phyloP scores from a whole-genome alignment of 164 flowering plant species.

The Berberis thunbergii region DNA sequence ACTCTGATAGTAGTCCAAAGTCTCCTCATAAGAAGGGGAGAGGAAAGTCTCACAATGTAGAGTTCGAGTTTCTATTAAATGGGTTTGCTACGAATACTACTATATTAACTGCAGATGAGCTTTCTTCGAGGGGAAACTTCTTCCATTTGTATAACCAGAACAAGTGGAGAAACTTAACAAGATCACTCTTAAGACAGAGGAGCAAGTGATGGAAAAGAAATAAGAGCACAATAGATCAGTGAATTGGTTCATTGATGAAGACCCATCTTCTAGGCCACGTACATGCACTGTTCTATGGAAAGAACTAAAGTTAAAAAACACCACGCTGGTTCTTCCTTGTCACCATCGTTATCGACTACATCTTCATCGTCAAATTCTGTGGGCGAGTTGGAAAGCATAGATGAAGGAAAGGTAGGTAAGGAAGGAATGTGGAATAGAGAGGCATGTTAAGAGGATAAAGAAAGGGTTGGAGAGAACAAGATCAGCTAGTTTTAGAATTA shows the following conservation, averaged over 20 bases:
- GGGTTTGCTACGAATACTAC: conserved; percentile 8
- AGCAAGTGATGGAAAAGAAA: neutral
- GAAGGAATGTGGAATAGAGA: conserved; percentile 26
- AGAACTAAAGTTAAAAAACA: conserved; percentile 78
- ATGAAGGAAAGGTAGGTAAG: conserved; percentile 21
- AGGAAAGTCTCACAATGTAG: conserved; percentile 20
- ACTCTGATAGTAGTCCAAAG: conserved; percentile 10
- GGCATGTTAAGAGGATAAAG: conserved; percentile 54
- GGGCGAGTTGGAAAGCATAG: conserved; percentile 23
- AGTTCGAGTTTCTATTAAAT: conserved; percentile 72
- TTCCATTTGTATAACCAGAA: conserved; percentile 63
- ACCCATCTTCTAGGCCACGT: conserved; percentile 93
- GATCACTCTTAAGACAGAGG: conserved; percentile 31
- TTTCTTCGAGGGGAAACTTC: conserved; percentile 70
- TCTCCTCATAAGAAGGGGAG: conserved; percentile 3
- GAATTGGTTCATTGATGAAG: conserved; percentile 78
- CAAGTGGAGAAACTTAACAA: conserved; percentile 43
- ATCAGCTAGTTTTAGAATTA: conserved; percentile 62
- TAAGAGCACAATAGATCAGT: conserved; percentile 11
- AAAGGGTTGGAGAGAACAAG: conserved; percentile 81
- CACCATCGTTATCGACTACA: conserved; percentile 37
- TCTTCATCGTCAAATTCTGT: conserved; percentile 35
- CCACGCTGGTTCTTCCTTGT: conserved; percentile 30
- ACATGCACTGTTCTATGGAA: conserved; percentile 92
- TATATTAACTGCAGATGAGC: conserved; percentile 75